Evolutionary conservation across 2,329 filamentous ascomycete genomes (phyloP).

Genomic region (Cryoendolithus antarcticus): DNA sequence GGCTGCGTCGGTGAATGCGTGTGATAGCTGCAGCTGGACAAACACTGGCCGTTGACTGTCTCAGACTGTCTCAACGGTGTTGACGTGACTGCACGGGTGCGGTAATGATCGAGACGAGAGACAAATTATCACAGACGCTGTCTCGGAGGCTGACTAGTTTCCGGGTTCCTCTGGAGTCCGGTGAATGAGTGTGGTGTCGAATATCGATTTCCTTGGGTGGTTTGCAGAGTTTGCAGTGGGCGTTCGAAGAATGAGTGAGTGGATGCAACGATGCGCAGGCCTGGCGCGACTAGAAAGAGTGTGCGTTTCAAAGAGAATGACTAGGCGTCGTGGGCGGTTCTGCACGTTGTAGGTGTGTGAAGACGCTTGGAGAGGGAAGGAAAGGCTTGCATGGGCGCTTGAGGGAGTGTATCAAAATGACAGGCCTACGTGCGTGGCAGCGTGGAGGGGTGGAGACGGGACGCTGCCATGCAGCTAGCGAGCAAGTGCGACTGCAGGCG

Average conservation of each 20-base stretch:
- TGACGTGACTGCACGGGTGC: constrained; percentile 1
- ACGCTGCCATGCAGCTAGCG: too few species aligned
- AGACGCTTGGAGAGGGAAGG: constrained; percentile 6
- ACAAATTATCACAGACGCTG: constrained; percentile 3
- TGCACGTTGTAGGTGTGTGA: constrained; percentile 5
- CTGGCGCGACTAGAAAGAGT: neutral
- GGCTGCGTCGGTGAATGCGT: neutral
- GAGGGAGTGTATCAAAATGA: too few species aligned
- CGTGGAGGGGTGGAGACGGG: too few species aligned
- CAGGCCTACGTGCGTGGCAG: too few species aligned
- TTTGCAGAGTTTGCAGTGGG: constrained; percentile 2
- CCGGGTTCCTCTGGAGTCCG: neutral
- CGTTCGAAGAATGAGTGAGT: constrained; percentile 3
- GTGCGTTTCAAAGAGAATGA: constrained; percentile 1
- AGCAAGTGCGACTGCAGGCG: too few species aligned
- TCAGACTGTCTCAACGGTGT: constrained; percentile 4
- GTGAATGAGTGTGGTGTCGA: constrained; percentile 3
- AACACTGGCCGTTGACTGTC: neutral
- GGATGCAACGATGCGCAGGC: neutral
- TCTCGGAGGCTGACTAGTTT: constrained; percentile 3
- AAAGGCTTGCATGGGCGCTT: too few species aligned
- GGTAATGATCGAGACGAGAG: constrained; percentile 3
- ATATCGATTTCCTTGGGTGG: constrained; percentile 1
- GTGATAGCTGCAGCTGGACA: neutral
- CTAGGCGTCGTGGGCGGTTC: constrained; percentile 7